Evolutionary conservation across 345 rosid genomes (phyloP).

Genomic region (Brassica cretica): DNA sequence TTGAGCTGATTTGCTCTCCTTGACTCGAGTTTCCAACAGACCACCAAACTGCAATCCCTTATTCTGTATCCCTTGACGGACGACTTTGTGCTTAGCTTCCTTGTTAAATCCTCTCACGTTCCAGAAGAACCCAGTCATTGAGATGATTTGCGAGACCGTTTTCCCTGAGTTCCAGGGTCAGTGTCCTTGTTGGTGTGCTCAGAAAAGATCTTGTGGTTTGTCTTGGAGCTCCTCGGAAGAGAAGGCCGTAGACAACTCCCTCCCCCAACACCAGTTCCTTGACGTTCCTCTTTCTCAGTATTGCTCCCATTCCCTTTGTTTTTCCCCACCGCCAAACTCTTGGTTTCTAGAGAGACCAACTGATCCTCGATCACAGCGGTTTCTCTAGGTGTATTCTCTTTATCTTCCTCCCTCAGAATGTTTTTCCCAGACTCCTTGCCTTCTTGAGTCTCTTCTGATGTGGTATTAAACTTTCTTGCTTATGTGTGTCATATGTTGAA

Average conservation of each 20-base stretch:
- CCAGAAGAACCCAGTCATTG: not conserved
- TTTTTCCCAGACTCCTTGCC: too few relatives aligned
- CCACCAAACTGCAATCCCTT: not conserved
- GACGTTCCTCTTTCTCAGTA: too few relatives aligned
- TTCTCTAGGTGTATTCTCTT: too few relatives aligned
- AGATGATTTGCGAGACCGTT: not conserved
- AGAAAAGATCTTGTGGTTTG: not conserved
- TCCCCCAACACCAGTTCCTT: not conserved
- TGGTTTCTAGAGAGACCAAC: too few relatives aligned
- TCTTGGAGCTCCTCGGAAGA: not conserved
- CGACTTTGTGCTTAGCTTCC: not conserved
- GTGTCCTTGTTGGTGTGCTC: not conserved
- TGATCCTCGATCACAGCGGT: too few relatives aligned
- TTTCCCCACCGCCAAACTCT: too few relatives aligned
- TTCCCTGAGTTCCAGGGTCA: not conserved
- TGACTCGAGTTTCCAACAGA: not conserved
- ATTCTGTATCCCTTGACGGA: not conserved
- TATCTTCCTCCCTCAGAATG: too few relatives aligned
- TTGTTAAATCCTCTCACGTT: not conserved
- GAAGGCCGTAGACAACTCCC: not conserved
- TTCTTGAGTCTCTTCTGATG: too few relatives aligned
- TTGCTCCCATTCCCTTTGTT: too few relatives aligned
- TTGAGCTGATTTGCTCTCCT: too few relatives aligned
- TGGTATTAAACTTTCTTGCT: not conserved
- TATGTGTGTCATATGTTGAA: not conserved